Base-by-base conservation (phyloP, 805 yeast genomes). In the Candida ponderosae region DNA sequence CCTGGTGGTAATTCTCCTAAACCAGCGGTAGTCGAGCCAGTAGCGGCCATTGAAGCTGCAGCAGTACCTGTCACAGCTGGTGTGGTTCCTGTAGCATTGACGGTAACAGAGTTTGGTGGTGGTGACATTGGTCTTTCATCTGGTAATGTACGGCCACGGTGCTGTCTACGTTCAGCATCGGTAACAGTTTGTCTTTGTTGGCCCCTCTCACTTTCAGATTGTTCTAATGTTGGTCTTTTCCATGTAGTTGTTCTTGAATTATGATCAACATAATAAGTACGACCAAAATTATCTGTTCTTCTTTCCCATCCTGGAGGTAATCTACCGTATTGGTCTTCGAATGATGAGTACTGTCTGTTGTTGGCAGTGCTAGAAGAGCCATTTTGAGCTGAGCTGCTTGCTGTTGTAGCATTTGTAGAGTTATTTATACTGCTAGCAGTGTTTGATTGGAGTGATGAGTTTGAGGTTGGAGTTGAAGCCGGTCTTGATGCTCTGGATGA, bases 261-360 rank as follows among this genome's bases (percentile, higher is more conserved):
- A 65, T 93, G 99, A 63, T 93, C 99, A 28, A 93, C 98, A 57
- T 90, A 93, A 63, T 93, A 93, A 1, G 97, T 90, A 56, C 99
- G 77, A 21, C 98, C 98, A 54, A 88, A 85, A 60, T 88, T 87
- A 60, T 93, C 99, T 1, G 97, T 89, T 63, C 98, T 76, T 51
- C 98, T 79, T 62, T 93, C 99, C 97, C 98, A 93, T 4, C 99
- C 99, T 6, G 96, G 87, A 4, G 98, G 99, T 48, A 93, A 70
- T 56, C 96, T 73, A 31, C 99, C 99, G 51, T 79, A 77, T 60
- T 90, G 97, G 63, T 93, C 99, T 63, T 93, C 98, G 59, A 93
- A 93, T 2, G 97, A 86, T 5, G 95, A 84, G 51, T 80, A 81
- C 54, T 81, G 94, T 53, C 88, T 75, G 47, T 63, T 51, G 19